These are phyloP conservation scores for Ophiosphaerella narmari DNA, from an alignment of 2,329 filamentous ascomycete genomes.

Conservation along the genomic window DNA sequence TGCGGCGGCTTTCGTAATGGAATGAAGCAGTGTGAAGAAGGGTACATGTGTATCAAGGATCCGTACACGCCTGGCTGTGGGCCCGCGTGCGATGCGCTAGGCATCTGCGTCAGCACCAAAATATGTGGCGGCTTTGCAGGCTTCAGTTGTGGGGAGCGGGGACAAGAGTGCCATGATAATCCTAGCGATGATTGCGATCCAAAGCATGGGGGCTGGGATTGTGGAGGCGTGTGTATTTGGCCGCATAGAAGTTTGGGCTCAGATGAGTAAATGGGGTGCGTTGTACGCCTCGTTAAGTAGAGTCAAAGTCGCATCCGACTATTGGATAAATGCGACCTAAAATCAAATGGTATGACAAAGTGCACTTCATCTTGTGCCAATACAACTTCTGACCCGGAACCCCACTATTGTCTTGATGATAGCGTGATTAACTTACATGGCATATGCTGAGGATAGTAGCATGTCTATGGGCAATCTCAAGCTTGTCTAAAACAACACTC, in stretches of 20 bases:
- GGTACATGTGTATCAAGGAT: conserved; percentile 37
- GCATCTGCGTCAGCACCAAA: conserved; percentile 42
- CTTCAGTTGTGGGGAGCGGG: conserved; percentile 34
- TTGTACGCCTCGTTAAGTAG: too few relatives aligned
- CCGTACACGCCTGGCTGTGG: conserved; percentile 38
- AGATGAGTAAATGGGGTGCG: neutral
- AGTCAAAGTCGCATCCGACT: too few relatives aligned
- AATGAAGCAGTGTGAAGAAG: conserved; percentile 11
- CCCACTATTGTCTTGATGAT: too few relatives aligned
- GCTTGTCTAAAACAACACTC: too few relatives aligned
- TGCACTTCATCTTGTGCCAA: too few relatives aligned
- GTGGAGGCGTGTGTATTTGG: conserved; percentile 49
- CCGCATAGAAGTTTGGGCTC: conserved; percentile 7
- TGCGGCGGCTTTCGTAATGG: conserved; percentile 35
- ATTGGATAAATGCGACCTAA: too few relatives aligned
- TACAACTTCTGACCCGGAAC: too few relatives aligned
- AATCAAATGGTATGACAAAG: too few relatives aligned
- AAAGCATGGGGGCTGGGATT: conserved; percentile 48
- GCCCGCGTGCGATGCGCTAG: conserved; percentile 35
- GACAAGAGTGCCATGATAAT: conserved; percentile 50
- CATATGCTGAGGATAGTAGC: too few relatives aligned
- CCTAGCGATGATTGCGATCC: conserved; percentile 51
- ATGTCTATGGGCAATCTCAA: too few relatives aligned
- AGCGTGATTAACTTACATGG: too few relatives aligned
- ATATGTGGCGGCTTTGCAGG: conserved; percentile 51